Evolutionary conservation across 192 early-diverging fungal species (phyloP).

Genomic region (Coemansia sp.): DNA sequence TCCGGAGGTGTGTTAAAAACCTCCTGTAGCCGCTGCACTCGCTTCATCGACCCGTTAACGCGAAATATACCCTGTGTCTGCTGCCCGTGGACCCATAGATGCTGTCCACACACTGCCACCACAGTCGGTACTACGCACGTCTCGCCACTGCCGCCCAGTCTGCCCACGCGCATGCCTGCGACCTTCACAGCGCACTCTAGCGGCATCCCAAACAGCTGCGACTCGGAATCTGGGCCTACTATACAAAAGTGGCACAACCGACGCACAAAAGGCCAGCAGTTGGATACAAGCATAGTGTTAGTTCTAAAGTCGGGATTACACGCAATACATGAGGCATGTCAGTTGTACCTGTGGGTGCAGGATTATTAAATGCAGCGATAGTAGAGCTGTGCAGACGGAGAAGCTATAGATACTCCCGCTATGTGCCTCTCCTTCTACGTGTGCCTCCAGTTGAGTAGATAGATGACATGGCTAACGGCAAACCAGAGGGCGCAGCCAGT

Average conservation of each 20-base stretch:
- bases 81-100: constrained; percentile 49
- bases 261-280: background rate
- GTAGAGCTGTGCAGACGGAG: too few species aligned
- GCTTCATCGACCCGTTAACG: constrained; percentile 69
- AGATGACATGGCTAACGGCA: background rate
- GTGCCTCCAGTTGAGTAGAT: background rate
- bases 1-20: constrained; percentile 63
- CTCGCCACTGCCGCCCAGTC: constrained; percentile 31
- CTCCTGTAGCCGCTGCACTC: constrained; percentile 66
- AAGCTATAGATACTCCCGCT: background rate
- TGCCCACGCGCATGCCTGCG: constrained; percentile 43
- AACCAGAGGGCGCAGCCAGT: background rate
- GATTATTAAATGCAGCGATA: background rate
- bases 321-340: background rate
- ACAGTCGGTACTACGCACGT: constrained; percentile 51
- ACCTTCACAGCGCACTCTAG: constrained; percentile 26
- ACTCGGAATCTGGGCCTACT: constrained; percentile 25
- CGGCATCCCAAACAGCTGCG: constrained; percentile 45
- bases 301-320: background rate
- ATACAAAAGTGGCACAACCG: background rate
- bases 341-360: background rate
- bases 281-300: background rate
- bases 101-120: constrained; percentile 47
- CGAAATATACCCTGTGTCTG: constrained; percentile 74
- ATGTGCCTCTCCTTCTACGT: too few species aligned